Conservation (phyloP, 2,329 filamentous ascomycete species). For the Gaeumannomyces sp. region DNA sequence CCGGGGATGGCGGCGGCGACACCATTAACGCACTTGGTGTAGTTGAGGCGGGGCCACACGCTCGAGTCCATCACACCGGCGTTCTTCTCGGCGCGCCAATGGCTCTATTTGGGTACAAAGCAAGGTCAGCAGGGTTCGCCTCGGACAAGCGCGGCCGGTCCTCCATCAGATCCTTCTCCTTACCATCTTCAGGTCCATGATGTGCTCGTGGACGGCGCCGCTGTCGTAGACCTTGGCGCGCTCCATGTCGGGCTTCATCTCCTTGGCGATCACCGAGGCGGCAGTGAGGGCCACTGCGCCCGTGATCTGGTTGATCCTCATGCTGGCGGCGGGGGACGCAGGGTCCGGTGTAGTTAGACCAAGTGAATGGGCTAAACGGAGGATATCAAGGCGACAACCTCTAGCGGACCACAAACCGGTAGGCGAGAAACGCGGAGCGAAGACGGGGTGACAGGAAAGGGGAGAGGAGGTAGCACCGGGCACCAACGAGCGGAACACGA, state of each 20-base stretch:
- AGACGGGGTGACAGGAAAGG: neutral
- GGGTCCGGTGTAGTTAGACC: neutral
- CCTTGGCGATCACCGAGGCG: slow-evolving; percentile 6
- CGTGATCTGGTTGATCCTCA: slow-evolving; percentile 2
- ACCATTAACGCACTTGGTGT: slow-evolving; percentile 10
- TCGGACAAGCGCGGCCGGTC: neutral
- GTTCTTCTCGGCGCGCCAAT: slow-evolving; percentile 8
- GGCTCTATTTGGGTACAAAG: neutral
- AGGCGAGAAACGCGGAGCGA: neutral
- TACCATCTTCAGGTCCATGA: slow-evolving; percentile 10
- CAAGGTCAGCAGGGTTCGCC: neutral
- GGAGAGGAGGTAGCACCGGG: neutral
- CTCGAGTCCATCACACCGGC: slow-evolving; percentile 9
- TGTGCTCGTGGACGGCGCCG: slow-evolving; percentile 1
- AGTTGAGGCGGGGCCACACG: slow-evolving; percentile 10
- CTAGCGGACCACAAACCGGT: neutral
- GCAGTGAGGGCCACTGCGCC: slow-evolving; percentile 4
- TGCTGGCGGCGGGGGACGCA: neutral
- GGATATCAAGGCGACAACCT: neutral
- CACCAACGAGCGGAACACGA: neutral
- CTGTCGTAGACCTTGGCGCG: slow-evolving; percentile 8
- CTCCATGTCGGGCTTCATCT: slow-evolving; percentile 9
- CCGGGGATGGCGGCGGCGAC: slow-evolving; percentile 10
- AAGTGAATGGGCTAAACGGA: neutral
- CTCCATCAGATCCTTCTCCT: neutral